Evolutionary conservation across 768 basidiomycete genomes (phyloP).

Genomic region (Suillus alpinus): DNA sequence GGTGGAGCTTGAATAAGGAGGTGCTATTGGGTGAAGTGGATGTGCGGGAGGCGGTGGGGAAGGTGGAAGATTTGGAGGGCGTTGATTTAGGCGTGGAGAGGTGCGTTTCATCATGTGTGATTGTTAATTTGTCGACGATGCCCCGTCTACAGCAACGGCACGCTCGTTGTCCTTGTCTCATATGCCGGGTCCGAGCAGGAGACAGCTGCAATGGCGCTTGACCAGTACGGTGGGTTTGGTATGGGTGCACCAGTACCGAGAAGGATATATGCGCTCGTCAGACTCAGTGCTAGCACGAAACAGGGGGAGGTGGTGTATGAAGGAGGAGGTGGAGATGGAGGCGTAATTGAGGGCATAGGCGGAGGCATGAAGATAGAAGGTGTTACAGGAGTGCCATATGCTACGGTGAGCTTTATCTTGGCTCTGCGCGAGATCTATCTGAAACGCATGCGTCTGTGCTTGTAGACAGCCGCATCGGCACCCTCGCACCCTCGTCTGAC

Average conservation of each 20-base stretch:
- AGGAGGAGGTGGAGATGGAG: slow-evolving; percentile 19
- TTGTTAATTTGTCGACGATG: slow-evolving; percentile 5
- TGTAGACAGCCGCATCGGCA: slow-evolving; percentile 62
- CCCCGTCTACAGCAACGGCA: slow-evolving; percentile 38
- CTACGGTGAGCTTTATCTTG: slow-evolving; percentile 46
- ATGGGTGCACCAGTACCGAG: slow-evolving; percentile 40
- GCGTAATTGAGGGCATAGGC: slow-evolving; percentile 23
- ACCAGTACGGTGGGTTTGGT: slow-evolving; percentile 36
- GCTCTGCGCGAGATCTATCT: background rate
- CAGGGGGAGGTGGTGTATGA: slow-evolving; percentile 25
- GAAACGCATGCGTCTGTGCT: background rate
- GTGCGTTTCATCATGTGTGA: slow-evolving; percentile 32
- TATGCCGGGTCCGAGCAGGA: slow-evolving; percentile 52
- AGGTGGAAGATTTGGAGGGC: slow-evolving; percentile 66
- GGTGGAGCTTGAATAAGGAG: slow-evolving; percentile 57
- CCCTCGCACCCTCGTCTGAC: slow-evolving; percentile 72
- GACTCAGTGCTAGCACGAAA: slow-evolving; percentile 32
- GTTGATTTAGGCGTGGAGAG: slow-evolving; percentile 64
- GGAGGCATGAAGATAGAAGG: slow-evolving; percentile 42
- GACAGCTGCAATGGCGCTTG: slow-evolving; percentile 29
- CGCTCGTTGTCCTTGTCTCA: slow-evolving; percentile 63
- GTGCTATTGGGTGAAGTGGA: slow-evolving; percentile 58
- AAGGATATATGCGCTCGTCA: slow-evolving; percentile 63
- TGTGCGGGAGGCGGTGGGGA: slow-evolving; percentile 46
- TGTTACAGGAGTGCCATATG: slow-evolving; percentile 66